Evolutionary conservation across 371 early-diverging fungal genomes (phyloP), one percentile per base, ranked within the genome.

Genomic region (Syncephalastrum sp.): DNA sequence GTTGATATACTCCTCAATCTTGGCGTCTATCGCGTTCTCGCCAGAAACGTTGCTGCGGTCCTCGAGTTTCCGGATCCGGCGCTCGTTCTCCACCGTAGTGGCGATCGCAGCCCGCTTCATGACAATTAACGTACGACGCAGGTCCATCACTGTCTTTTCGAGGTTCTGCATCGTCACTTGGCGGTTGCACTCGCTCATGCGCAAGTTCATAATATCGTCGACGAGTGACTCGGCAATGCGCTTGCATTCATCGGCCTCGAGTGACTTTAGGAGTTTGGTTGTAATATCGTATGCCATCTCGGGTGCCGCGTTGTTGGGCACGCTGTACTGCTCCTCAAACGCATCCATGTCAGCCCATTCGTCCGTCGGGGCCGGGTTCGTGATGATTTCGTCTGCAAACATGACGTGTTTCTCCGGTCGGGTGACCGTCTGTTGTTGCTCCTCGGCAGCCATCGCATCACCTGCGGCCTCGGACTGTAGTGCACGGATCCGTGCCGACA

Each of bases 51-150:
- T 33, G 24, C 41, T 49, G 41, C 47, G 46, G 5, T 59, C 67
- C 56, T 79, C 77, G 49, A 86, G 62, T 15, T 80, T 78, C 29
- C 85, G 86, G 33, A 90, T 77, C 47, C 85, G 87, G 50, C 84
- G 83, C 66, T 92, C 91, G 59, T 86, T 91, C 23, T 90, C 83
- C 17, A 87, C 63, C 0, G 92, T 86, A 0, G 87, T 85, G 10
- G 85, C 78, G 7, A 90, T 77, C 12, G 91, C 90, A 0, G 87
- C 83, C 50, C 82, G 77, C 21, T 92, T 88, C 90, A 93, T 89
- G 4, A 85, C 82, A 23, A 89, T 74, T 53, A 93, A 65, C 7
- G 87, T 87, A 25, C 85, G 76, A 24, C 86, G 84, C 38, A 93
- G 70, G 50, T 91, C 90, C 45, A 77, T 68, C 0, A 90, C 82